Base-by-base conservation (phyloP, 2,329 filamentous ascomycete species). In the Nemania sp. region DNA sequence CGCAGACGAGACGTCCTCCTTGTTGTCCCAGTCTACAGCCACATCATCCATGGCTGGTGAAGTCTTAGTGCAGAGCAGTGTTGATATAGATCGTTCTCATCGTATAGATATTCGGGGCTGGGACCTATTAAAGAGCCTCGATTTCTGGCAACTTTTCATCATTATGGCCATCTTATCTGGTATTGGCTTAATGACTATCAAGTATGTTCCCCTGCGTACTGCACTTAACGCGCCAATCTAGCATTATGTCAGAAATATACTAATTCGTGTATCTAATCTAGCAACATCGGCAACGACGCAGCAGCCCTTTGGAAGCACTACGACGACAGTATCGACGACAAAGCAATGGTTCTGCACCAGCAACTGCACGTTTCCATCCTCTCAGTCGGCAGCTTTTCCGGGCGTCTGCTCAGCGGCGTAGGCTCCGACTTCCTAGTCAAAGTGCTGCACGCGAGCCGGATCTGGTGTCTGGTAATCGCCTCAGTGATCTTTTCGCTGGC, bases 131-230 rank as follows among this genome's bases (percentile, higher is more conserved):
- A 77, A 77, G 48, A 84, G 81, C 56, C 66, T 86, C 42, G 88
- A 95, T 61, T 99, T 97, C 72, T 97, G 92, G 91, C 89, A 95
- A 66, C 75, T 96, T 23, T 97, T 95, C 71, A 72, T 82, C 52
- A 85, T 96, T 62, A 90, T 99, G 81, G 91, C 87, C 33, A 82
- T 97, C n/a, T 77, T 97, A 58, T 91, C 91, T 5, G 94, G 94
- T 47, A 89, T 97, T 64, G 94, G 94, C 9, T 76, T 99, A 61
- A 99, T 99, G 94, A 97, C 93, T 0, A 99, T 99, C 74, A 99
- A 99, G 91, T 96, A 79, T 72, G 88, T 77, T 20, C 5, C 4
- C 11, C 19, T 12, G 19, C 40, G n/a, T 17, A 31, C 22, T 6
- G 24, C 20, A 9, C 22, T 23, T n/a, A n/a, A 2, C 3, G 23